phyloP scores from a whole-genome alignment of 441 rosid species.

The Mallotus repandus region DNA sequence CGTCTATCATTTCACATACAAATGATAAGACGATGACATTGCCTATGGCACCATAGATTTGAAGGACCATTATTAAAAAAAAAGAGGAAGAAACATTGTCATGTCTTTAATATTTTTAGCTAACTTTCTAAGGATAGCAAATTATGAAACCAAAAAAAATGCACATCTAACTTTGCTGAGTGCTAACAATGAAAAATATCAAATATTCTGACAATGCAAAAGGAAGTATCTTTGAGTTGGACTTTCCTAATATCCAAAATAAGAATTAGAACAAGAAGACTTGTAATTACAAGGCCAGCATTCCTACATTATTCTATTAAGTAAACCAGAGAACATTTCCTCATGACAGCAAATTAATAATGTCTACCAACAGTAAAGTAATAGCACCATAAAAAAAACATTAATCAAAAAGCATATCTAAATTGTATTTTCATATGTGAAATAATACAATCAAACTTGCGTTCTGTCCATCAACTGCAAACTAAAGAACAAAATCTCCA shows the following conservation, averaged over 20 bases:
- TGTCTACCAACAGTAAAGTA: neutral
- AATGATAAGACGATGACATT: neutral
- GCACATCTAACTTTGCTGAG: neutral
- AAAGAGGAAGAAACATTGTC: neutral
- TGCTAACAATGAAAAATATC: neutral
- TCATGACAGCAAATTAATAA: constrained; percentile 5
- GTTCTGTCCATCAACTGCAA: neutral
- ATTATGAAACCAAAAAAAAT: no score
- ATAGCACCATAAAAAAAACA: neutral
- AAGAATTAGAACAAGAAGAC: no score
- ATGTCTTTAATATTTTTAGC: neutral
- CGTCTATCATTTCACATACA: neutral
- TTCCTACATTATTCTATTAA: neutral
- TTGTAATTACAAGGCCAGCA: no score
- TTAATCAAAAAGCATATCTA: neutral
- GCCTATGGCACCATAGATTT: neutral
- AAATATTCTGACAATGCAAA: no score
- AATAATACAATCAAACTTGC: neutral
- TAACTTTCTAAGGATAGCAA: neutral
- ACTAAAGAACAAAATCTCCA: neutral
- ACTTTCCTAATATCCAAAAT: no score
- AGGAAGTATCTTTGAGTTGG: no score
- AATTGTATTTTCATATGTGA: neutral
- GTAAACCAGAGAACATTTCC: neutral
- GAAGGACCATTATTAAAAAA: neutral